These are phyloP conservation scores for Cryphonectria naterciae DNA, from an alignment of 2,329 filamentous ascomycete species.

Conservation along the genomic window DNA sequence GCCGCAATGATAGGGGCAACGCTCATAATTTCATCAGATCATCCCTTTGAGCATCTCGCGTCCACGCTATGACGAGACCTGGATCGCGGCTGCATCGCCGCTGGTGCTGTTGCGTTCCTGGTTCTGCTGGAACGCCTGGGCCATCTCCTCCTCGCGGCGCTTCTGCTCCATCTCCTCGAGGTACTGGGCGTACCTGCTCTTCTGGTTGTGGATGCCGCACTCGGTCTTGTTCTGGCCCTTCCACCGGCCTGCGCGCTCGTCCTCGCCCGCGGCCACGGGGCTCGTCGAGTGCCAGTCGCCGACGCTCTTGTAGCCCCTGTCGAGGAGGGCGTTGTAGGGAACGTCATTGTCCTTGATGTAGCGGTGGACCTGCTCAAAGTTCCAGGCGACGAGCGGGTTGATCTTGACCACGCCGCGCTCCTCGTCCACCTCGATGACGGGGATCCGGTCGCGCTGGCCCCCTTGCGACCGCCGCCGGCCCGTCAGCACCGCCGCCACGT, in stretches of 20 bases:
- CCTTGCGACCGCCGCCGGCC: constrained; percentile 91
- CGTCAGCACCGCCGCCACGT: constrained; percentile 88
- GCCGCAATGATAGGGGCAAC: constrained; percentile 15
- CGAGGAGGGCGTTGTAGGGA: constrained; percentile 90
- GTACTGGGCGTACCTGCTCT: constrained; percentile 89
- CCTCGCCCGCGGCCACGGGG: constrained; percentile 87
- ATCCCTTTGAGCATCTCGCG: not conserved
- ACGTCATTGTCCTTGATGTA: constrained; percentile 88
- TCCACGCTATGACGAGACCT: constrained; percentile 25
- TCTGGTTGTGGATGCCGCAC: constrained; percentile 98
- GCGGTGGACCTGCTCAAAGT: constrained; percentile 83
- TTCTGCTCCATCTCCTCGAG: constrained; percentile 70
- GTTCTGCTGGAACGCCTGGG: constrained; percentile 29
- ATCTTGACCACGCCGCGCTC: constrained; percentile 93
- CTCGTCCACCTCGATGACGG: constrained; percentile 87
- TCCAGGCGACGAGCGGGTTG: constrained; percentile 95
- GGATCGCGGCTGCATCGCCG: constrained; percentile 19
- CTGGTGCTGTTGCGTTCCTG: constrained; percentile 21
- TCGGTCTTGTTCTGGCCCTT: constrained; percentile 96
- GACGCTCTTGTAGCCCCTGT: constrained; percentile 95
- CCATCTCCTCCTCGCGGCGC: constrained; percentile 30
- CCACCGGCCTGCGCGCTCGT: constrained; percentile 95
- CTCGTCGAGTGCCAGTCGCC: constrained; percentile 98
- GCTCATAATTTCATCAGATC: constrained; percentile 28
- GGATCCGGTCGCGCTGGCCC: constrained; percentile 85